phyloP scores from a whole-genome alignment of 306 rosid species.

The Vigna mungo region DNA sequence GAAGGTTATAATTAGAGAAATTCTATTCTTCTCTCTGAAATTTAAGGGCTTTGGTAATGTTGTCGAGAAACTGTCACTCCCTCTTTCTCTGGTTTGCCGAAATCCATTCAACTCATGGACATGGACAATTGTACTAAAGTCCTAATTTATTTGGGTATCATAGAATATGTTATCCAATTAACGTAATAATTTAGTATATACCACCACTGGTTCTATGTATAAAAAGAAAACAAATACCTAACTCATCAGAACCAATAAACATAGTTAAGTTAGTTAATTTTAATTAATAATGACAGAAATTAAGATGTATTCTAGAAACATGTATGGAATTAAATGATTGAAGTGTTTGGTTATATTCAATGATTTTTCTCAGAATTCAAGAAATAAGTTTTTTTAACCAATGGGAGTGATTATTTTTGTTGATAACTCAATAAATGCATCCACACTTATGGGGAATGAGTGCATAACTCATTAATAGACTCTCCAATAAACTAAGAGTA shows the following conservation, averaged over 20 bases:
- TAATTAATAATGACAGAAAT: background rate
- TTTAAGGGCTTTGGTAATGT: background rate
- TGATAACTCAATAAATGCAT: background rate
- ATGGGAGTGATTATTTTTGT: background rate
- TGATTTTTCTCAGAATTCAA: background rate
- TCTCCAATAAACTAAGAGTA: too few species aligned
- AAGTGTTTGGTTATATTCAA: background rate
- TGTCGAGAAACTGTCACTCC: background rate
- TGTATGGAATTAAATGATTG: background rate
- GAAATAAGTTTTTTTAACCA: background rate
- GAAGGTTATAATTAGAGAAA: background rate
- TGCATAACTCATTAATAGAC: background rate
- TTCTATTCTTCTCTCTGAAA: background rate
- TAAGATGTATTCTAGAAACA: background rate
- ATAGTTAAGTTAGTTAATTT: background rate
- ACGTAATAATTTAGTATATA: background rate
- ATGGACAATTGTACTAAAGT: background rate
- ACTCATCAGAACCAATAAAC: too few species aligned
- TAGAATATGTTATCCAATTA: background rate
- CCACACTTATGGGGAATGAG: background rate
- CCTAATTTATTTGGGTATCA: background rate
- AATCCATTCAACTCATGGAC: background rate
- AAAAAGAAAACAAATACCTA: background rate
- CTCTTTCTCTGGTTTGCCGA: background rate
- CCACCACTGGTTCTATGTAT: background rate